Base-by-base conservation (phyloP, 2,329 filamentous ascomycete genomes). In the Claviceps sp. region DNA sequence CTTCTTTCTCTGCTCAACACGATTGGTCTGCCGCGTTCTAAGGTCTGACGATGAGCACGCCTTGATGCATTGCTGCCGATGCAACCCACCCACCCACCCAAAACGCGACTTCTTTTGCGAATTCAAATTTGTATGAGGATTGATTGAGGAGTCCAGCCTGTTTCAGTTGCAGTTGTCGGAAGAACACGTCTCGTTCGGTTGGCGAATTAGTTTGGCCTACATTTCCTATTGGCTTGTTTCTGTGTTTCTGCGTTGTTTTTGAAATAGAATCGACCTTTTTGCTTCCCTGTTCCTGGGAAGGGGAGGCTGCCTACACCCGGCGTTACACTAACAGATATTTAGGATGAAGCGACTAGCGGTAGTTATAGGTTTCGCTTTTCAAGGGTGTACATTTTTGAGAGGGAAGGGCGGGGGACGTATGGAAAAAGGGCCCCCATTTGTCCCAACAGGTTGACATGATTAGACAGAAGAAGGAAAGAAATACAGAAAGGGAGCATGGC, bases 1-100 rank as follows among this genome's bases (percentile, higher is more conserved):
- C 68, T 57, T 61, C 68, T 57, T 67, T 77, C 53, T 63, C 65
- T 49, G 64, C 66, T 34, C 73, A 74, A 60, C 70, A 73, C 47
- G 82, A 85, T 48, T 87, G 84, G 82, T 68, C 75, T 26, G 70
- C 71, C 50, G 68, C 75, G 5, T 87, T 88, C 63, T 84, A 89
- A 63, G 79, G 84, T 9, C 70, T 89, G 18, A 89, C 85, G 2
- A 75, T 89, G 56, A 85, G 85, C 61, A 78, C 79, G 57, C 76
- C 76, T 55, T 79, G 62, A 69, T 55, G 11, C n/a, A 52, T 40
- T 34, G 30, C 30, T 4, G 9, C 30, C 30, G 26, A 30, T 30
- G 26, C 8, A 11, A 34, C 30, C 7, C 26, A 8, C 26, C 30
- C 30, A 34, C 30, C 30, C 30, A 34, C 30, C 30, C 30, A 30